Percentiles rank a stretch among this genome's conserved stretches.
Evolutionary conservation across 306 rosid species (phyloP).

Genomic region (Hylodesmum podocarpum): DNA sequence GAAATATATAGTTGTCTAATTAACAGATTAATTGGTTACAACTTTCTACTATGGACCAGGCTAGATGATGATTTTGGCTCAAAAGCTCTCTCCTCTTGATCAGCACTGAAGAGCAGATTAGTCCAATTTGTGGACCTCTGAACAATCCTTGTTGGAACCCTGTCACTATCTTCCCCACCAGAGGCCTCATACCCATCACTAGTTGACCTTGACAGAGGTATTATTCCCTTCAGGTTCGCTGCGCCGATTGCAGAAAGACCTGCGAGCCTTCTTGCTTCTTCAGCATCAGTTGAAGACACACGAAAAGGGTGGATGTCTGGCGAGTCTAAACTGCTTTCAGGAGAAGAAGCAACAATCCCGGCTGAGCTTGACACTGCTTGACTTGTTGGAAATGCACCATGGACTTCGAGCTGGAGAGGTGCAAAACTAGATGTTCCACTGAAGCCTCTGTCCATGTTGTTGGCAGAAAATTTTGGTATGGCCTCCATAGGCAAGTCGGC

Average conservation of each 20-base stretch:
- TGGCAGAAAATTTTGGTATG: slow-evolving; percentile 48
- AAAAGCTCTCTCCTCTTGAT: slow-evolving; percentile 63
- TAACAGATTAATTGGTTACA: slow-evolving; percentile 50
- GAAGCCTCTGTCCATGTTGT: slow-evolving; percentile 56
- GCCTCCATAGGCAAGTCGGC: slow-evolving; percentile 77
- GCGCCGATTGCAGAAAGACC: slow-evolving; percentile 50
- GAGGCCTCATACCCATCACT: slow-evolving; percentile 99
- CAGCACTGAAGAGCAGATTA: slow-evolving; percentile 66
- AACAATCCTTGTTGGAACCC: slow-evolving; percentile 73
- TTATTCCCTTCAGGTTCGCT: slow-evolving; percentile 50
- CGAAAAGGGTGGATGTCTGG: slow-evolving; percentile 90
- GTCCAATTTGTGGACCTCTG: slow-evolving; percentile 82
- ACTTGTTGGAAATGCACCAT: slow-evolving; percentile 71
- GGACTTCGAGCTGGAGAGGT: slow-evolving; percentile 86
- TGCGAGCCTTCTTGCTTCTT: slow-evolving; percentile 62
- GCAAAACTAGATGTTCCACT: slow-evolving; percentile 60
- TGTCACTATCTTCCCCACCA: slow-evolving; percentile 96
- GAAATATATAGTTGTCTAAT: slow-evolving; percentile 33
- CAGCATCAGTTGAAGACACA: slow-evolving; percentile 66
- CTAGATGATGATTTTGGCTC: slow-evolving; percentile 60
- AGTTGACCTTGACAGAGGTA: slow-evolving; percentile 82
- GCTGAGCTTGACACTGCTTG: slow-evolving; percentile 69
- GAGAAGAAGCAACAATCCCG: slow-evolving; percentile 78
- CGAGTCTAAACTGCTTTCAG: slow-evolving; percentile 92
- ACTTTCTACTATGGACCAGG: slow-evolving; percentile 53